Base-by-base conservation (phyloP, 2,329 filamentous ascomycete species). In the Aspergillus proliferans region DNA sequence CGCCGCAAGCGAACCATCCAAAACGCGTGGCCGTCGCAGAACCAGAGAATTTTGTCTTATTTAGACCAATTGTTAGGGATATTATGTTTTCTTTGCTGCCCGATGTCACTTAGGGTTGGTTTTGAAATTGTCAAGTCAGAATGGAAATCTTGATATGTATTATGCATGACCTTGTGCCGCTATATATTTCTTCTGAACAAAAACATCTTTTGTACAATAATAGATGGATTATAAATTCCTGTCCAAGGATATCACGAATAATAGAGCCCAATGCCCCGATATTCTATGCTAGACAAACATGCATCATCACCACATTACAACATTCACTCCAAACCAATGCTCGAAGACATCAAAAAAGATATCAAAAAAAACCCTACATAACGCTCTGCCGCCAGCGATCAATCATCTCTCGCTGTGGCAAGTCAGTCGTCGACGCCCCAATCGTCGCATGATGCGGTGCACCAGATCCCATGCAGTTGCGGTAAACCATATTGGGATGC, bases 301-400 rank as follows among this genome's bases (percentile, higher is more conserved):
- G 40, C 12, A 22, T 24, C 19, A 42, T 24, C 6, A 42, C 34
- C 15, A 38, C 34, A 38, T 14, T 15, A 36, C 34, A n/a, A 15
- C 15, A 14, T 38, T 10, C n/a, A n/a, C n/a, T 18, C 34, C 34
- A 18, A 10, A 38, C n/a, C 34, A 19, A 38, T 38, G 34, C 34
- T 19, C 7, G n/a, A 19, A 18, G 34, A 7, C n/a, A n/a, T 18
- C 42, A 30, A 46, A 42, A 5, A 48, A 43, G 24, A 26, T 38
- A 19, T 15, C n/a, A n/a, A n/a, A 39, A 24, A 41, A 24, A 30
- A 39, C 33, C 28, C 47, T 58, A 66, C 30, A 57, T 58, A 47
- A 72, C 64, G 48, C 70, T 71, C 54, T 77, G 71, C 59, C 80
- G 74, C 81, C 81, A 84, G 30, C 74, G 76, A 68, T 83, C 79